Base-by-base conservation (phyloP, 129 eudicot species). In the Apium graveolens region DNA sequence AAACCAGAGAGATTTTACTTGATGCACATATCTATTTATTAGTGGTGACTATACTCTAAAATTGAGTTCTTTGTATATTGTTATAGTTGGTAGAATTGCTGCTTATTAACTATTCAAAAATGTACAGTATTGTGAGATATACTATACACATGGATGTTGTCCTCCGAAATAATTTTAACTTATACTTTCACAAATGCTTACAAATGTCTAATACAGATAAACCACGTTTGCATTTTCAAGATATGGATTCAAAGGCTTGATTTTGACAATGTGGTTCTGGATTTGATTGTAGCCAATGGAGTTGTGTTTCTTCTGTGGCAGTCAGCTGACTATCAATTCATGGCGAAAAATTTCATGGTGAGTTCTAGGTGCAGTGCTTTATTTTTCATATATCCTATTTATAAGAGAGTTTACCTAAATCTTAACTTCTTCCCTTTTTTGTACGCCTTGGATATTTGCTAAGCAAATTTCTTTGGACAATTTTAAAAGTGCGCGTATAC, bases 381-480 rank as follows among this genome's bases (percentile, higher is more conserved):
- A 2, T 9, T n/a, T 26, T 60, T 26, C 26, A 3, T 60, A 57
- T 57, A n/a, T 60, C 29, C 0, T 60, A n/a, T n/a, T 8, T 60
- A 16, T 60, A 0, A 60, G 6, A 26, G 32, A 21, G 16, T 26
- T 60, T n/a, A 9, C 26, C 32, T 60, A 1, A 34, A 60, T 60
- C 34, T 3, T 11, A 26, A 60, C 68, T 10, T 60, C 68, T 60
- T 60, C 12, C 66, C 9, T n/a, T n/a, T n/a, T n/a, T n/a, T n/a
- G n/a, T 60, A 57, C 32, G 11, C 17, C 32, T 10, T 60, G 68
- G 32, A 60, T 60, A 29, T 60, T 26, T 1, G 68, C 68, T 60
- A 60, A 60, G 68, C 87, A 95, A 97, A 84, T 95, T 63, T 91
- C 94, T 37, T 62, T 95, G 77, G 97, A 91, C 88, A 90, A 90